Base-by-base conservation (phyloP, 208 protist genomes). In the Leishmania major region DNA sequence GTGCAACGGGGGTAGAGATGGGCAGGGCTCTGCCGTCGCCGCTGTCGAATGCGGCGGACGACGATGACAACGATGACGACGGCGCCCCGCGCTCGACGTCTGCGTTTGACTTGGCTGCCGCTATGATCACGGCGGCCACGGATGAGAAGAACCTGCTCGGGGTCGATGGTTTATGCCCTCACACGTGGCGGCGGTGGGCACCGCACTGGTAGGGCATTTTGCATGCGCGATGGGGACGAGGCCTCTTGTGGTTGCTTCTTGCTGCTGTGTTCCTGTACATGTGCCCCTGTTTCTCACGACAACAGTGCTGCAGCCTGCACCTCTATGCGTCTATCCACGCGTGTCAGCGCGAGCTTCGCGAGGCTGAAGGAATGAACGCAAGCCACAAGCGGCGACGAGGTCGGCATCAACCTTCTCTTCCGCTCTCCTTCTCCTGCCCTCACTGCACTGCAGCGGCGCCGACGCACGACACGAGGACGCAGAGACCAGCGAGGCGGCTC, bases 181-280 rank as follows among this genome's bases (percentile, higher is more conserved):
- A 97, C 71, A 31, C 55, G n/a, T 95, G 92, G 92, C 51, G 47
- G 53, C 83, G 83, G 35, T 97, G 94, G 94, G 88, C 92, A 55
- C 94, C 94, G 22, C 94, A 97, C 4, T 97, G 94, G 94, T 97
- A 90, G 62, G 45, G 70, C n/a, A 31, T 51, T 74, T 31, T 31
- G 25, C 13, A 53, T 53, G 70, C 22, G 47, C 70, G 11, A 53
- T 17, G 70, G 5, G 3, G 43, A 28, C 40, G 70, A 55, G 70
- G n/a, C 8, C 47, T 19, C 22, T 74, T 8, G 45, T 13, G 28
- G 3, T 49, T 72, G 0, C 31, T 47, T 47, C 17, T 47, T 19
- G 31, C 40, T 47, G 25, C 15, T 76, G 25, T 25, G 25, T 7
- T 25, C 5, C 31, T 69, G 19, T 8, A 7, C 47, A 17, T 37